Conservation (phyloP, 805 yeast species). For the Saccharomyces paradoxus region DNA sequence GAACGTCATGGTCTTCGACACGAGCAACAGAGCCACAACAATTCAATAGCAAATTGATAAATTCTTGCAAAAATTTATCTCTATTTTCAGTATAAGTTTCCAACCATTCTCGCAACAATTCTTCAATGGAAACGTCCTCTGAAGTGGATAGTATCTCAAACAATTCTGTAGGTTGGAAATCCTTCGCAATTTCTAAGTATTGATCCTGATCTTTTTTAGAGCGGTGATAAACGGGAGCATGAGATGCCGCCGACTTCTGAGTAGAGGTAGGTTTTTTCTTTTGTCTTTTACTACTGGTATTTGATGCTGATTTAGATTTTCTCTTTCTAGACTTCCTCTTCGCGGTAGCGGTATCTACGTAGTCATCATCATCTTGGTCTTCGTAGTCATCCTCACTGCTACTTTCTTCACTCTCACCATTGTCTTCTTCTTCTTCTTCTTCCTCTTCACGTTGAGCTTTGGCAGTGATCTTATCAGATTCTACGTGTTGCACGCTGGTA, state of each 20-base stretch:
- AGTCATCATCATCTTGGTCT: slow-evolving; percentile 6
- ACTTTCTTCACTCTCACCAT: neutral
- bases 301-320: neutral
- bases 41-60: slow-evolving; percentile 62
- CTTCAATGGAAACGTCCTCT: slow-evolving; percentile 42
- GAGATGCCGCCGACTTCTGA: slow-evolving; percentile 4
- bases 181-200: slow-evolving; percentile 34
- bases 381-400: slow-evolving; percentile 4
- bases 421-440: slow-evolving; percentile 17
- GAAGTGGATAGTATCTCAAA: slow-evolving; percentile 45
- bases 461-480: slow-evolving; percentile 13
- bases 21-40: slow-evolving; percentile 63
- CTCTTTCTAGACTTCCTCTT: neutral
- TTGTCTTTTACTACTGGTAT: neutral
- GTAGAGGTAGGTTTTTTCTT: neutral
- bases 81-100: slow-evolving; percentile 40
- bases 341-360: neutral
- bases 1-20: slow-evolving; percentile 69
- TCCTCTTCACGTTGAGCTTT: slow-evolving; percentile 25
- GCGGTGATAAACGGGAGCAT: slow-evolving; percentile 7
- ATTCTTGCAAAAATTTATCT: slow-evolving; percentile 45
- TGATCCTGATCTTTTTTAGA: slow-evolving; percentile 22
- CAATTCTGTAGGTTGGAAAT: slow-evolving; percentile 39
- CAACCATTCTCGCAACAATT: slow-evolving; percentile 50
- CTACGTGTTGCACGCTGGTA: slow-evolving; percentile 3